Evolutionary conservation across 108 stramenopile genomes (phyloP), one percentile per base, ranked within the genome.

Genomic region (Stephanodiscus minutulus): DNA sequence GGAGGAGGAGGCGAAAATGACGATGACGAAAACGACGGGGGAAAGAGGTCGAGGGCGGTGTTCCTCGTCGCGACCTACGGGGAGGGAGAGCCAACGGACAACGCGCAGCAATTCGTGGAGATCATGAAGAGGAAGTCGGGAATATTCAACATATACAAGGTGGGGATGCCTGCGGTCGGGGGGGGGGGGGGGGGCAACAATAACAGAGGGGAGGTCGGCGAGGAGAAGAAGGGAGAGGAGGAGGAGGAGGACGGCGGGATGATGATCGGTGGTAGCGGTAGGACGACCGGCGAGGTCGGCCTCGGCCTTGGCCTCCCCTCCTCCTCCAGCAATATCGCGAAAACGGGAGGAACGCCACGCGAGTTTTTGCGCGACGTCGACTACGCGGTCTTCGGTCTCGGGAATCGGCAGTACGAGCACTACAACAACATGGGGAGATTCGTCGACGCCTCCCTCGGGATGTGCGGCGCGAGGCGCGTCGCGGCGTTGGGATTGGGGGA

Each of bases 31-130:
- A n/a, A n/a, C n/a, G n/a, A n/a, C n/a, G n/a, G n/a, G n/a, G n/a
- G n/a, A n/a, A n/a, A n/a, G n/a, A 28, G 69, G 53, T 76, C 88
- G 24, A 82, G 88, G 57, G 87, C 83, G 25, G 61, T 96, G 24
- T 95, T 98, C 61, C 61, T 98, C n/a, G 81, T 97, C 68, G 89
- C 99, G 24, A 99, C 99, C 1, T 98, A 98, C 70, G 99, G 99
- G 10, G 99, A 99, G 73, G 99, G 99, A 18, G 99, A 99, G 66
- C 93, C 98, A 18, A 97, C 97, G n/a, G 98, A 98, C 85, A 99
- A 98, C 82, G 91, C 99, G 2, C 68, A 50, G 13, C 78, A 74
- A 37, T 93, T 98, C 59, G 77, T 94, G n/a, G 68, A 82, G 47
- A 84, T 84, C 54, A 57, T 95, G 49, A 91, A 90, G 59, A 64